A percentile compares a stretch with the other conserved stretches of the same genome.
These are phyloP conservation scores for Coniferiporia weirii DNA, from an alignment of 1,284 basidiomycete genomes.

Conservation along the genomic window DNA sequence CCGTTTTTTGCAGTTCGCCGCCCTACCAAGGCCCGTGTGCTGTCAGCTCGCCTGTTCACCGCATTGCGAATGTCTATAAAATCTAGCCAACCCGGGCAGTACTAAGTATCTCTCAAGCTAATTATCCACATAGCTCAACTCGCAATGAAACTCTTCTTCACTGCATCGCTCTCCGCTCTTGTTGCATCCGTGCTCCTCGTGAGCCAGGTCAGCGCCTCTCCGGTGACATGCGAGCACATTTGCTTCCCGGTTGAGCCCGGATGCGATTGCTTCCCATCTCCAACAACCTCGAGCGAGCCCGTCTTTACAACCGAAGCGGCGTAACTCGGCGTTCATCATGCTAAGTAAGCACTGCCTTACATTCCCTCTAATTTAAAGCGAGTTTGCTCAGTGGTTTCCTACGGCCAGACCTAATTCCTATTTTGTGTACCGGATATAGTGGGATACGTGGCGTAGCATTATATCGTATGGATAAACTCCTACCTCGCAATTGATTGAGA, in stretches of 20 bases:
- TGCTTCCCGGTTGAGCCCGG: slow-evolving; percentile 12
- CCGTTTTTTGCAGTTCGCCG: too few relatives aligned
- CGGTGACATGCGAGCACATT: slow-evolving; percentile 12
- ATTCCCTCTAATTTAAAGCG: neutral
- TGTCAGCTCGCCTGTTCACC: neutral
- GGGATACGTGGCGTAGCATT: too few relatives aligned
- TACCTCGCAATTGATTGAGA: too few relatives aligned
- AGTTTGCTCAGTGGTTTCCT: too few relatives aligned
- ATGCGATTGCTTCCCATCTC: slow-evolving; percentile 9
- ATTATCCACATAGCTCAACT: neutral
- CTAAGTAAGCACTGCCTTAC: neutral
- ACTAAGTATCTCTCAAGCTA: neutral
- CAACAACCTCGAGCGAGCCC: neutral
- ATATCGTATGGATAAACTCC: too few relatives aligned
- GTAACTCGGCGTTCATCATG: neutral
- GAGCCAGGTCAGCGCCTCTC: slow-evolving; percentile 7
- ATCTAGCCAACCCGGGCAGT: neutral
- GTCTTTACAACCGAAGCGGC: neutral
- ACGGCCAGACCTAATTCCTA: too few relatives aligned
- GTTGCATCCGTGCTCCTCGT: slow-evolving; percentile 10
- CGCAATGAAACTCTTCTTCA: slow-evolving; percentile 10
- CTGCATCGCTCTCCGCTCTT: slow-evolving; percentile 3
- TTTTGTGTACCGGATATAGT: too few relatives aligned
- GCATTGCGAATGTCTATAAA: slow-evolving; percentile 1
- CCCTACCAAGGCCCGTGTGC: too few relatives aligned